These are phyloP conservation scores for Cytospora piceae DNA, from an alignment of 2,329 filamentous ascomycete genomes.

Conservation along the genomic window DNA sequence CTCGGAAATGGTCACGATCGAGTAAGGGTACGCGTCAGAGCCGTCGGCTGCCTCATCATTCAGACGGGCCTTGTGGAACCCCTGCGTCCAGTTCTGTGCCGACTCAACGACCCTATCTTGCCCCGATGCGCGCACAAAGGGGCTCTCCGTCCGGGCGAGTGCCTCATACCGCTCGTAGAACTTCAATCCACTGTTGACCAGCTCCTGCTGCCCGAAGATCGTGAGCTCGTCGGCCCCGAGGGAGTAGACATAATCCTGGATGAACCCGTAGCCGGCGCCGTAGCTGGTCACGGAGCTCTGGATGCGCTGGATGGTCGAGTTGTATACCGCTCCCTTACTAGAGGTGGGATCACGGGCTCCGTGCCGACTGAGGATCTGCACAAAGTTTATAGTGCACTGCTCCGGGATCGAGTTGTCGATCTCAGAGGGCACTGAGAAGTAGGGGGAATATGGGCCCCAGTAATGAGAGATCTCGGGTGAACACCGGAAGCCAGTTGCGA, in stretches of 20 bases:
- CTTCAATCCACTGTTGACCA: slow-evolving; percentile 74
- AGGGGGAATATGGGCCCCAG: slow-evolving; percentile 91
- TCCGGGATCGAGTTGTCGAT: slow-evolving; percentile 63
- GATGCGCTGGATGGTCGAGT: slow-evolving; percentile 66
- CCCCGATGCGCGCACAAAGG: slow-evolving; percentile 50
- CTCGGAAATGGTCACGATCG: slow-evolving; percentile 73
- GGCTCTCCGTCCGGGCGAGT: slow-evolving; percentile 61
- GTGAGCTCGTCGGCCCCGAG: slow-evolving; percentile 60
- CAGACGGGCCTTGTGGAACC: slow-evolving; percentile 65
- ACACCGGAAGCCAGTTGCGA: slow-evolving; percentile 65
- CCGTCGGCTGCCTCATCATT: slow-evolving; percentile 43
- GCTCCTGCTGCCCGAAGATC: slow-evolving; percentile 67
- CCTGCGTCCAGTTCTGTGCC: slow-evolving; percentile 74
- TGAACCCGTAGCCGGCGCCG: slow-evolving; percentile 67
- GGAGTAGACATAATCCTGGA: slow-evolving; percentile 71
- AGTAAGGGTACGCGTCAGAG: slow-evolving; percentile 51
- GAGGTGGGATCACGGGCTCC: slow-evolving; percentile 80
- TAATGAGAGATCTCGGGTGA: slow-evolving; percentile 62
- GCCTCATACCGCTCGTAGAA: slow-evolving; percentile 75
- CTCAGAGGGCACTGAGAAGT: slow-evolving; percentile 73
- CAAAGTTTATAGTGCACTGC: slow-evolving; percentile 78
- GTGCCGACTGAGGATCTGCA: slow-evolving; percentile 80
- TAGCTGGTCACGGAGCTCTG: slow-evolving; percentile 61
- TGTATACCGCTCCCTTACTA: slow-evolving; percentile 68
- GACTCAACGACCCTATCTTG: slow-evolving; percentile 54